These are phyloP conservation scores for Lagerstroemia speciosa DNA, from an alignment of 345 rosid genomes.

Conservation along the genomic window DNA sequence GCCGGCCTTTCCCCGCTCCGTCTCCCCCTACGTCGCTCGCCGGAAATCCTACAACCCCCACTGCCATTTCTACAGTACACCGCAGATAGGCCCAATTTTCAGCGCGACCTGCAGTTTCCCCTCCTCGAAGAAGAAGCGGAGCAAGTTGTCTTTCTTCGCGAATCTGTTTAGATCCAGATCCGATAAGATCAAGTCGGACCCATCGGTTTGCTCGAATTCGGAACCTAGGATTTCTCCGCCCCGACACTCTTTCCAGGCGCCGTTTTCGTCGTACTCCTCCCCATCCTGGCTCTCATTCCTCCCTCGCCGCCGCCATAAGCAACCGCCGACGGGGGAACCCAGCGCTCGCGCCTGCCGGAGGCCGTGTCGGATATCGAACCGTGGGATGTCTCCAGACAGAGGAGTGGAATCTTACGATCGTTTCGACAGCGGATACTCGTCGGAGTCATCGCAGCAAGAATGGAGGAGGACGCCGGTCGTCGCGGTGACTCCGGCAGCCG, in stretches of 20 bases:
- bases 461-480: neutral
- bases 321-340: neutral
- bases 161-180: conserved; percentile 65
- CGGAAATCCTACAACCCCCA: conserved; percentile 41
- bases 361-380: conserved; percentile 6
- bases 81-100: conserved; percentile 50
- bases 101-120: conserved; percentile 20
- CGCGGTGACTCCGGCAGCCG: neutral
- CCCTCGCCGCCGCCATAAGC: conserved; percentile 3
- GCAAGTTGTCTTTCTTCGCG: conserved; percentile 38
- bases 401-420: neutral
- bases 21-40: conserved; percentile 75
- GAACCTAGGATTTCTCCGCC: neutral
- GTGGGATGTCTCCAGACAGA: conserved; percentile 7
- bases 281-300: conserved; percentile 3
- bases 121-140: conserved; percentile 2
- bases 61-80: conserved; percentile 53
- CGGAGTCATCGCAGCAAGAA: neutral
- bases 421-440: conserved; percentile 2
- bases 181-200: conserved; percentile 38
- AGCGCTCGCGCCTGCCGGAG: neutral
- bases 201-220: conserved; percentile 1
- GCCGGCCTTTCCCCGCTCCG: conserved; percentile 65
- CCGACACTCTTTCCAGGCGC: neutral
- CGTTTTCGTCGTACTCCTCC: neutral